Evolutionary conservation across 257 asterid genomes (phyloP).

Genomic region (Ocimum tenuiflorum): DNA sequence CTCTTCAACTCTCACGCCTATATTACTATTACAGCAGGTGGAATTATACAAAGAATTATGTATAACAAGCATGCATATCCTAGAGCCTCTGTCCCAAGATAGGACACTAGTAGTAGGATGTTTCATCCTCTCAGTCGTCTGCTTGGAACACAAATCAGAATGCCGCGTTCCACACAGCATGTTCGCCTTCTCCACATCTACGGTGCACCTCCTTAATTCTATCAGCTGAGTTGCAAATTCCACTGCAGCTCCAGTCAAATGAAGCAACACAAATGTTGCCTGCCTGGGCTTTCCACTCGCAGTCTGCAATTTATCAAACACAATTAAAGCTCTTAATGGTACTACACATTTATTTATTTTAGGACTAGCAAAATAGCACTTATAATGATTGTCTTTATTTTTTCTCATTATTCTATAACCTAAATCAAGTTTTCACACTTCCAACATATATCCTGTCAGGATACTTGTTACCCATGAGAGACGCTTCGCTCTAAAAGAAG

Average conservation of each 20-base stretch:
- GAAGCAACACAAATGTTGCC: constrained; percentile 93
- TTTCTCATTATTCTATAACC: neutral
- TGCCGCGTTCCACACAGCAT: constrained; percentile 51
- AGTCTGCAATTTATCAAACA: constrained; percentile 41
- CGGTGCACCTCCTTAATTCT: constrained; percentile 89
- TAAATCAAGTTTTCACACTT: neutral
- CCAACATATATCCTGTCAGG: too few relatives aligned
- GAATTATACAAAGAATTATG: constrained; percentile 12
- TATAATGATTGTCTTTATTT: too few relatives aligned
- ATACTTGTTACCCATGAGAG: too few relatives aligned
- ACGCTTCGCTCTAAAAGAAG: too few relatives aligned
- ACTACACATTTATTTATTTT: too few relatives aligned
- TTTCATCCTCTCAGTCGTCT: constrained; percentile 22
- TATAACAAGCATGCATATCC: constrained; percentile 6
- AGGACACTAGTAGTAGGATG: constrained; percentile 12
- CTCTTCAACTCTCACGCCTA: constrained; percentile 13
- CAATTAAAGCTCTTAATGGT: neutral
- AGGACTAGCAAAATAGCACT: too few relatives aligned
- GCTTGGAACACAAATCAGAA: constrained; percentile 39
- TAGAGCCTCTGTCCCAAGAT: constrained; percentile 23
- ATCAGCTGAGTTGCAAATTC: constrained; percentile 81
- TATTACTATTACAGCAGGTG: constrained; percentile 14
- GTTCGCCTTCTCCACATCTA: constrained; percentile 87
- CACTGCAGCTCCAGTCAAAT: constrained; percentile 98
- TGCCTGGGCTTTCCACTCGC: constrained; percentile 99